Conservation (phyloP, 805 yeast species). For the Candida endomychidarum region DNA sequence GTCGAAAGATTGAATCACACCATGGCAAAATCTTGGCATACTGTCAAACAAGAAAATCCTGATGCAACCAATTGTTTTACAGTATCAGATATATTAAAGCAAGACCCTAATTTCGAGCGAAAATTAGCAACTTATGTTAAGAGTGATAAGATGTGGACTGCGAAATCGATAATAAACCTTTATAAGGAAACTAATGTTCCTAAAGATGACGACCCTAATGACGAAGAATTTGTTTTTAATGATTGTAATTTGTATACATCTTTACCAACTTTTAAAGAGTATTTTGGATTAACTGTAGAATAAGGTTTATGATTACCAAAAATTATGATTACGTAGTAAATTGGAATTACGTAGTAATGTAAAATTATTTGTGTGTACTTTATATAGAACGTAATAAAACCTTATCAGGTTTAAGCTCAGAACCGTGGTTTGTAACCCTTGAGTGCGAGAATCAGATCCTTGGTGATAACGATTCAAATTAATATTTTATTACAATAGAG, state of each 20-base stretch:
- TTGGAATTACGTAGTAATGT: background rate
- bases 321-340: no score
- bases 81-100: slow-evolving; percentile 8
- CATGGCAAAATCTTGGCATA: slow-evolving; percentile 6
- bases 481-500: background rate
- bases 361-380: no score
- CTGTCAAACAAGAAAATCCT: slow-evolving; percentile 5
- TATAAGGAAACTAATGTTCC: slow-evolving; percentile 12
- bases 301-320: background rate
- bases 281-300: background rate
- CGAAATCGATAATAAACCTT: slow-evolving; percentile 8
- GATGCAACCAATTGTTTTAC: slow-evolving; percentile 9
- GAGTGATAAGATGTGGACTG: slow-evolving; percentile 13
- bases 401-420: no score
- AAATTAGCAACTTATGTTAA: slow-evolving; percentile 9
- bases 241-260: background rate
- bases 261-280: background rate
- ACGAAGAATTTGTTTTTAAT: background rate
- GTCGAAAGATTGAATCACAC: slow-evolving; percentile 1
- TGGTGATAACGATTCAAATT: background rate
- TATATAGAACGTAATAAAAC: no score
- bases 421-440: no score
- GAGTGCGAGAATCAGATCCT: background rate
- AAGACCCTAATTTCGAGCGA: slow-evolving; percentile 4
- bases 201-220: slow-evolving; percentile 5